These are phyloP conservation scores for Phaffia australis DNA, from an alignment of 768 basidiomycete genomes.

Conservation along the genomic window DNA sequence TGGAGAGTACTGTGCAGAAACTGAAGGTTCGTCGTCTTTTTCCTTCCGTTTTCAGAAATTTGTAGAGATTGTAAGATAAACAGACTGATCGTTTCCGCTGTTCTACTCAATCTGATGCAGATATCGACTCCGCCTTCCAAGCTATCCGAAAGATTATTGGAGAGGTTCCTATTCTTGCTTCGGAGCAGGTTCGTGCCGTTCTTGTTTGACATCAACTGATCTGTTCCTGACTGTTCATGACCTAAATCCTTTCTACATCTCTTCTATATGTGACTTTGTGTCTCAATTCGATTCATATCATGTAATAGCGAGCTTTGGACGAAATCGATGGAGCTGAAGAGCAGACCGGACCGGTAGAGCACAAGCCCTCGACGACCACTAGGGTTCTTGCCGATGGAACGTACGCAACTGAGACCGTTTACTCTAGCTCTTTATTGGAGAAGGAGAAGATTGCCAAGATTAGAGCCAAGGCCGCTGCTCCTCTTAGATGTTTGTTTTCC, in stretches of 20 bases:
- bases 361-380: slow-evolving; percentile 47
- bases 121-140: slow-evolving; percentile 61
- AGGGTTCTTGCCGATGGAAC: slow-evolving; percentile 90
- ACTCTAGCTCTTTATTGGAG: slow-evolving; percentile 44
- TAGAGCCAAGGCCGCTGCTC: slow-evolving; percentile 79
- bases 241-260: neutral
- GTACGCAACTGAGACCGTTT: slow-evolving; percentile 93
- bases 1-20: slow-evolving; percentile 73
- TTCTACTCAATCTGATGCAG: slow-evolving; percentile 32
- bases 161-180: slow-evolving; percentile 92
- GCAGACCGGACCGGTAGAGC: slow-evolving; percentile 37
- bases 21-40: slow-evolving; percentile 39
- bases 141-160: slow-evolving; percentile 78
- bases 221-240: too few species aligned
- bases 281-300: neutral
- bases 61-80: neutral
- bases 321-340: slow-evolving; percentile 53
- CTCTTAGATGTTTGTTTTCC: slow-evolving; percentile 55
- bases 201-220: neutral
- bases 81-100: slow-evolving; percentile 7
- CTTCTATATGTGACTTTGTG: neutral
- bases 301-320: slow-evolving; percentile 50
- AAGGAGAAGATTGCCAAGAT: slow-evolving; percentile 61
- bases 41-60: neutral
- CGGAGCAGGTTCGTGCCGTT: slow-evolving; percentile 52